Evolutionary conservation across 2,329 filamentous ascomycete species (phyloP), one percentile per base, ranked within the genome.

Genomic region (Talaromyces sp.): DNA sequence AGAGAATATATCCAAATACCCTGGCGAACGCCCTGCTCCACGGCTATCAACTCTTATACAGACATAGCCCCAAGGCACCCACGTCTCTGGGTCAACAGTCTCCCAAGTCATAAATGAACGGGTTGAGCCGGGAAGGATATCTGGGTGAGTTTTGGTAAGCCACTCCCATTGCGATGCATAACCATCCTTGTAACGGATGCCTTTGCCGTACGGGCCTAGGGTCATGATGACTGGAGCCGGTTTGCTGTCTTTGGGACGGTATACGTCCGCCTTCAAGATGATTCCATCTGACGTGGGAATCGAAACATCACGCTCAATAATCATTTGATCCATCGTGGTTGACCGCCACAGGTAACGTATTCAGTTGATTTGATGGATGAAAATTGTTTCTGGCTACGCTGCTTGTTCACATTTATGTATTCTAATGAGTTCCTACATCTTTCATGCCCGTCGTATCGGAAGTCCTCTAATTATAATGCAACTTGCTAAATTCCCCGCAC

Each of bases 41-140:
- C 40, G 60, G 1, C n/a, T 16, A 33, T 65, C 37, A 58, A 56
- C 59, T 52, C 60, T 21, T 23, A 63, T 31, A 31, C 60, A 37
- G 31, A 61, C 52, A 40, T 63, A 54, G 7, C 55, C 54, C 59
- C 58, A 62, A 1, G 28, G 23, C 11, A 56, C 35, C 62, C 58
- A 64, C 3, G 33, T 46, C 21, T 56, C 58, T 40, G 58, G 56
- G 28, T 62, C 60, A 8, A 44, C 33, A 14, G 60, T 62, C 52
- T 57, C 44, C 37, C 63, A 63, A 7, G 35, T 31, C 55, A 58
- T 58, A 21, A 46, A 44, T 18, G 46, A 56, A 16, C 37, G 16
- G 5, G 48, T 39, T 8, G 59, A 66, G 28, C 59, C 63, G 5
- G 64, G 60, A 5, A 66, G 56, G 48, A 64, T 33, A 33, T 65